These are phyloP conservation scores for Emergomyces orientalis DNA, from an alignment of 2,329 filamentous ascomycete genomes.

Conservation along the genomic window DNA sequence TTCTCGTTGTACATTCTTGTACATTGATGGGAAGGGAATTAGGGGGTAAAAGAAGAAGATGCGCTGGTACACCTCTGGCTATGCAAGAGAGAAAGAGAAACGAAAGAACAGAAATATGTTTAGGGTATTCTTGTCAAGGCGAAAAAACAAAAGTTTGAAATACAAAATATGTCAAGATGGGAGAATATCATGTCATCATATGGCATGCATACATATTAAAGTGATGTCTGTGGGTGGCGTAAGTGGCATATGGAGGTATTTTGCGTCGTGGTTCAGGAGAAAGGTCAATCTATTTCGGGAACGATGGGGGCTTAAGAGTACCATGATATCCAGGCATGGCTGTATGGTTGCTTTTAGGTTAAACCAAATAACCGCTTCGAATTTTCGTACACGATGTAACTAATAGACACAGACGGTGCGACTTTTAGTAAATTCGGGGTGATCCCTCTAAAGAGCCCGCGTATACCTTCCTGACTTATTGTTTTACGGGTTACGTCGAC, in stretches of 20 bases:
- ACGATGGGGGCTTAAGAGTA: background rate
- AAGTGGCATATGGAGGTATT: background rate
- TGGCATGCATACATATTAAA: background rate
- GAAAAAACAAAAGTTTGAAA: background rate
- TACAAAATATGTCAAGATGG: background rate
- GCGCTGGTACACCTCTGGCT: background rate
- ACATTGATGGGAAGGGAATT: background rate
- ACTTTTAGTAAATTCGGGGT: constrained; percentile 96
- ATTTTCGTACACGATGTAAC: constrained; percentile 88
- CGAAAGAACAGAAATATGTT: background rate
- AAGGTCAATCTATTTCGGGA: background rate
- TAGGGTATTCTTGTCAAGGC: background rate
- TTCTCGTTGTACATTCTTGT: background rate
- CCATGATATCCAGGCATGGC: background rate
- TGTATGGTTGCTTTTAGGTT: constrained; percentile 25
- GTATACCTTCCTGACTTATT: constrained; percentile 67
- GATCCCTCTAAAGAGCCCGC: constrained; percentile 86
- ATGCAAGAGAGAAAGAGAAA: constrained; percentile 1
- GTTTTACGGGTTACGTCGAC: constrained; percentile 81
- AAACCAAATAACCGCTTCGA: constrained; percentile 61
- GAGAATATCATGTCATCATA: background rate
- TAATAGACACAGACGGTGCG: constrained; percentile 88
- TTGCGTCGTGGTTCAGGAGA: background rate
- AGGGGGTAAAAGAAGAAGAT: background rate
- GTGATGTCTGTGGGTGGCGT: background rate